These are phyloP conservation scores for Cryptococcus jaspeensis DNA, from an alignment of 1,284 basidiomycete species.

Conservation along the genomic window DNA sequence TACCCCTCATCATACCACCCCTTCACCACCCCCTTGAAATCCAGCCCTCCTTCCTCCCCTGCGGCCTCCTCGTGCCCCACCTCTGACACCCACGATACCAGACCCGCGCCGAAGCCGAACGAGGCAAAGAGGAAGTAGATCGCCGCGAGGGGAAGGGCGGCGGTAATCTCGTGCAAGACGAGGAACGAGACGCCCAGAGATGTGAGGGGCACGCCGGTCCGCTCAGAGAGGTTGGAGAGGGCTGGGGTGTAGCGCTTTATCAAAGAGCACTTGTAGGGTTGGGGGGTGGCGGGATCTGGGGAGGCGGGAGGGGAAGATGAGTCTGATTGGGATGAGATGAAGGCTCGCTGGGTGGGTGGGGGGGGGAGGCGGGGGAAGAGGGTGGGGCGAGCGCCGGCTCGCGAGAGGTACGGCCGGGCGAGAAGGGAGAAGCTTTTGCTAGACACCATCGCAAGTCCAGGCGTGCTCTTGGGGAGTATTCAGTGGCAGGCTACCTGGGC, in stretches of 20 bases:
- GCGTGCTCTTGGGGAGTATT: too few species aligned
- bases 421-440: too few species aligned
- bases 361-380: not conserved
- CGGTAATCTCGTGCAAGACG: constrained; percentile 83
- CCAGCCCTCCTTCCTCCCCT: constrained; percentile 15
- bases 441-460: too few species aligned
- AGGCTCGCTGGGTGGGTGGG: not conserved
- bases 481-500: not conserved
- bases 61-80: constrained; percentile 40
- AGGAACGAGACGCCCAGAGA: constrained; percentile 77
- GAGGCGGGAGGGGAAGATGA: not conserved
- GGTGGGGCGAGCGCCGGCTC: not conserved
- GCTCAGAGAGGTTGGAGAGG: constrained; percentile 28
- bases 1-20: constrained; percentile 74
- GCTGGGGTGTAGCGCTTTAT: constrained; percentile 30
- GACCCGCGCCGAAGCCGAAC: constrained; percentile 67
- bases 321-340: not conserved
- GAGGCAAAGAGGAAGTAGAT: constrained; percentile 71
- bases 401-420: too few species aligned
- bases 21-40: constrained; percentile 48
- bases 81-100: constrained; percentile 56
- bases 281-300: not conserved
- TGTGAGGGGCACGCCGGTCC: constrained; percentile 59
- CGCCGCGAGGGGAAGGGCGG: constrained; percentile 70
- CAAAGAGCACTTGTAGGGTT: constrained; percentile 10